A percentile compares a stretch with the other conserved stretches of the same genome.
These are phyloP conservation scores for Perkinsus olseni DNA, from an alignment of 169 alveolate species.

Conservation along the genomic window DNA sequence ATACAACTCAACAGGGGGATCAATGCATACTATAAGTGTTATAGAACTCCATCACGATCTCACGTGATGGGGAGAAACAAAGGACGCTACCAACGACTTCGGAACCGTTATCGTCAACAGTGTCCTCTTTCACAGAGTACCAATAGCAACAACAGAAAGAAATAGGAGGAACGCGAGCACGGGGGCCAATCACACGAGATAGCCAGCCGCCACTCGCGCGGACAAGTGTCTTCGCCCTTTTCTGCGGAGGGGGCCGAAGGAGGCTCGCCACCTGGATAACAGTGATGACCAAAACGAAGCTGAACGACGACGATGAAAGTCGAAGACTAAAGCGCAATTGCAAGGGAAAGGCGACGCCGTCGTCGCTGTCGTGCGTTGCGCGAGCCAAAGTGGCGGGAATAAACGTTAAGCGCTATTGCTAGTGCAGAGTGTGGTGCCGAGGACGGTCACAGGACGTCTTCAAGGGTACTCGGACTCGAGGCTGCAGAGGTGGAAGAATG, in stretches of 20 bases:
- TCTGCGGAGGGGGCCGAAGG: no score
- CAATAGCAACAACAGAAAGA: neutral
- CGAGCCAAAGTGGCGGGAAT: neutral
- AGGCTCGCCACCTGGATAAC: no score
- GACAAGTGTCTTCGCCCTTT: no score
- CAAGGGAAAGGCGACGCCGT: no score
- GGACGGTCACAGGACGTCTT: neutral
- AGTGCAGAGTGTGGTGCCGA: neutral
- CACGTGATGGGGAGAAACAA: no score
- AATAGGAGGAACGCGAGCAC: neutral
- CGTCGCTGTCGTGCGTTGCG: neutral
- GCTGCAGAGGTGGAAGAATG: neutral
- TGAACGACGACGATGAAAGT: no score
- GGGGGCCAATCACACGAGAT: neutral
- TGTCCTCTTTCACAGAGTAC: neutral
- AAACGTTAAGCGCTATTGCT: no score
- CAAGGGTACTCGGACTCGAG: neutral
- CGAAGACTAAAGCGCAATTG: no score
- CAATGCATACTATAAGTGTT: neutral
- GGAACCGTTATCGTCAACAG: neutral
- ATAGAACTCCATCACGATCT: neutral
- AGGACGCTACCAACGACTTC: neutral
- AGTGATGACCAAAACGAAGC: no score
- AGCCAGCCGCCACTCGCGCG: neutral
- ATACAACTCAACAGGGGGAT: neutral